phyloP scores from a whole-genome alignment of 768 basidiomycete genomes.

The Scleroderma citrinum region DNA sequence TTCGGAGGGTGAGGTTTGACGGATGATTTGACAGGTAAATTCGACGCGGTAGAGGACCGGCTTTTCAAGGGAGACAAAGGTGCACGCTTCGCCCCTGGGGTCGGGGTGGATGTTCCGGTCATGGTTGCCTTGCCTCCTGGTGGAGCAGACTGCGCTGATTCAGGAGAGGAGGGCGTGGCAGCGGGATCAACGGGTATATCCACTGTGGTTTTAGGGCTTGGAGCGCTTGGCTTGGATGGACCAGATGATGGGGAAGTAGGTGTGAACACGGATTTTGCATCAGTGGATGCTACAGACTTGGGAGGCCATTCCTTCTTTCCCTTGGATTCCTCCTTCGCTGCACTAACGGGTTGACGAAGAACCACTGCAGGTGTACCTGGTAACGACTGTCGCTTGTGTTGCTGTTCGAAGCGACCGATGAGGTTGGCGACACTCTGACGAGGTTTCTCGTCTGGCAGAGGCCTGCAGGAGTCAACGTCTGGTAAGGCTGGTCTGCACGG shows the following conservation, averaged over 20 bases:
- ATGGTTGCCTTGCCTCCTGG: constrained; percentile 13
- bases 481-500: constrained; percentile 5
- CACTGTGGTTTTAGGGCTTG: constrained; percentile 28
- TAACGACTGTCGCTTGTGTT: constrained; percentile 58
- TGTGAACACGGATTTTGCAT: constrained; percentile 29
- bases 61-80: constrained; percentile 26
- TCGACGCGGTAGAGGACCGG: constrained; percentile 15
- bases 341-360: constrained; percentile 55
- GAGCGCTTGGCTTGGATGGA: constrained; percentile 14
- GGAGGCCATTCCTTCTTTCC: constrained; percentile 80
- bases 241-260: constrained; percentile 27
- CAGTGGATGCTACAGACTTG: constrained; percentile 30
- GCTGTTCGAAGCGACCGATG: constrained; percentile 83
- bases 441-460: constrained; percentile 82
- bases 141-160: constrained; percentile 16
- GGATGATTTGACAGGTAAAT: constrained; percentile 17
- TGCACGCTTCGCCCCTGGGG: constrained; percentile 14
- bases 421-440: constrained; percentile 85
- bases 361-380: constrained; percentile 31
- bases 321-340: constrained; percentile 58
- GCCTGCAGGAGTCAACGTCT: constrained; percentile 43
- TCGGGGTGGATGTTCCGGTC: constrained; percentile 17
- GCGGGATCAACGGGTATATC: constrained; percentile 11
- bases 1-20: constrained; percentile 21
- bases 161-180: constrained; percentile 16